These are phyloP conservation scores for Moesziomyces antarcticus DNA, from an alignment of 1,284 basidiomycete genomes.

Conservation along the genomic window DNA sequence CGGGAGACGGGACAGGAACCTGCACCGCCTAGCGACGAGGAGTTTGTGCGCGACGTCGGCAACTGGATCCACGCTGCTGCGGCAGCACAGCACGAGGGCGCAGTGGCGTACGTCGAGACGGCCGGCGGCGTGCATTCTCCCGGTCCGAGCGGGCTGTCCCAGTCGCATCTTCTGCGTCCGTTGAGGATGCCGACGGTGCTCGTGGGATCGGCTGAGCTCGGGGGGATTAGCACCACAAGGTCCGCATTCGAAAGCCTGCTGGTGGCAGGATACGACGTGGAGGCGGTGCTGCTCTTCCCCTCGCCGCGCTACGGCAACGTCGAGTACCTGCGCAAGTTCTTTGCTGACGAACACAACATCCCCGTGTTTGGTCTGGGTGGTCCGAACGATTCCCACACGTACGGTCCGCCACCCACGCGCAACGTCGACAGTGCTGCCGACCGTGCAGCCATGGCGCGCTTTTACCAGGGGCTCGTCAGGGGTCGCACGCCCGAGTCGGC, in stretches of 20 bases:
- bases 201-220: constrained; percentile 86
- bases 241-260: constrained; percentile 90
- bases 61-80: constrained; percentile 75
- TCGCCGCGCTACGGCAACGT: constrained; percentile 75
- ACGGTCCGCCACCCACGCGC: constrained; percentile 67
- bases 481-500: constrained; percentile 32
- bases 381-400: constrained; percentile 13
- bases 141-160: constrained; percentile 84
- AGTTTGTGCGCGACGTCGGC: constrained; percentile 78
- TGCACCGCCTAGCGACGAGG: constrained; percentile 71
- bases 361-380: constrained; percentile 68
- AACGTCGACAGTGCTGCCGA: constrained; percentile 73
- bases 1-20: constrained; percentile 21
- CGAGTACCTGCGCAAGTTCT: constrained; percentile 83
- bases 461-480: constrained; percentile 73
- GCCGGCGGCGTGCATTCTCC: constrained; percentile 97
- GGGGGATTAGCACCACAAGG: constrained; percentile 94
- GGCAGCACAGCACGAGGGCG: not conserved
- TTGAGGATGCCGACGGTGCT: constrained; percentile 84
- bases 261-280: constrained; percentile 88
- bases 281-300: constrained; percentile 85
- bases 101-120: constrained; percentile 84
- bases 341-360: constrained; percentile 74
- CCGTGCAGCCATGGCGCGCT: constrained; percentile 74
- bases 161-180: constrained; percentile 72